Evolutionary conservation across 2,329 filamentous ascomycete genomes (phyloP).

Genomic region (Clonostachys byssicola): DNA sequence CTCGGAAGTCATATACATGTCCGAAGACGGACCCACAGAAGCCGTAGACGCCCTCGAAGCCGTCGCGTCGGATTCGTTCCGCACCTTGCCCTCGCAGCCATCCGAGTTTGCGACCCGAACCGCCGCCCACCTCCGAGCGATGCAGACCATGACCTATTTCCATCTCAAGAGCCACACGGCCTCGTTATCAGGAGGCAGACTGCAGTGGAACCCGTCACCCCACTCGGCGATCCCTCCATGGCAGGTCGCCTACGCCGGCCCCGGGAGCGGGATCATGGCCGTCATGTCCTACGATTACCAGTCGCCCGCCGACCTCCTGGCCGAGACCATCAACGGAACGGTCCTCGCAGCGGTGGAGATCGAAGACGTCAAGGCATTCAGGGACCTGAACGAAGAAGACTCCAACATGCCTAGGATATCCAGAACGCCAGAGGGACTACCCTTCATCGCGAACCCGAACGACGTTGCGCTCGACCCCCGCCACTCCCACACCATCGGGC

Average conservation of each 20-base stretch:
- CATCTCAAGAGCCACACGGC: constrained; percentile 32
- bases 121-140: constrained; percentile 61
- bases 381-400: constrained; percentile 12
- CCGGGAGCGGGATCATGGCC: constrained; percentile 51
- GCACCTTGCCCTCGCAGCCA: constrained; percentile 54
- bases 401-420: constrained; percentile 8
- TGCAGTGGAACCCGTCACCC: constrained; percentile 48
- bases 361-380: constrained; percentile 47
- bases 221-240: constrained; percentile 56
- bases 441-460: constrained; percentile 53
- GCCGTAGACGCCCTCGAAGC: constrained; percentile 48
- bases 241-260: constrained; percentile 54
- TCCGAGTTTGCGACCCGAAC: constrained; percentile 54
- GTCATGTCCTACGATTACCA: constrained; percentile 66
- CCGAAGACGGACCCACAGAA: constrained; percentile 54
- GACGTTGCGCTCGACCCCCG: constrained; percentile 55
- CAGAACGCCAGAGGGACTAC: constrained; percentile 46
- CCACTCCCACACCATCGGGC: constrained; percentile 54
- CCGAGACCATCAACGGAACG: constrained; percentile 66
- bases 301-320: constrained; percentile 51
- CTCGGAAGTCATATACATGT: constrained; percentile 65
- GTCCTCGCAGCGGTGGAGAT: constrained; percentile 63
- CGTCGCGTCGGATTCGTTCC: constrained; percentile 36
- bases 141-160: constrained; percentile 81
- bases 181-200: not conserved